A percentile compares a stretch with the other conserved stretches of the same genome.
These are phyloP conservation scores for Cladophialophora yegresii DNA, from an alignment of 2,329 filamentous ascomycete genomes.

Conservation along the genomic window DNA sequence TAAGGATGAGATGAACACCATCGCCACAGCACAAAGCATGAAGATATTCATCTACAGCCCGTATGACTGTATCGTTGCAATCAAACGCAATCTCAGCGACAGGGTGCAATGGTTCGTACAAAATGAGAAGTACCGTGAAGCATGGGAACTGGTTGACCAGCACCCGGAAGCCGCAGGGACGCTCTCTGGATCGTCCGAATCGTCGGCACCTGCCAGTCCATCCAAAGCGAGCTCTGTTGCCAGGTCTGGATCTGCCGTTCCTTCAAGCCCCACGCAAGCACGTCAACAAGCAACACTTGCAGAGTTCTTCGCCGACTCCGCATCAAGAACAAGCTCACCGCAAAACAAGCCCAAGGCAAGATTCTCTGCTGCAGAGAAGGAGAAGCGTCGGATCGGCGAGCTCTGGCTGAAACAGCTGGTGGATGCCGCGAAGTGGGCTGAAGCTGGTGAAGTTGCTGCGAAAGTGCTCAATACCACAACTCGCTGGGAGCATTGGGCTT, in stretches of 20 bases:
- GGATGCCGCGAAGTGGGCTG: conserved; percentile 69
- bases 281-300: conserved; percentile 51
- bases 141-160: conserved; percentile 85
- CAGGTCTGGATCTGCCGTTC: conserved; percentile 38
- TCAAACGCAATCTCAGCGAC: conserved; percentile 81
- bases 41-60: conserved; percentile 96
- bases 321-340: conserved; percentile 63
- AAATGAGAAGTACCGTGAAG: conserved; percentile 75
- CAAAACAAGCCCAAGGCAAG: conserved; percentile 31
- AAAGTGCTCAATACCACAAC: conserved; percentile 77
- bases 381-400: conserved; percentile 89
- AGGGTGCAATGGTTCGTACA: conserved; percentile 84
- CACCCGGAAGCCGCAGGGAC: conserved; percentile 70
- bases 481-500: conserved; percentile 95
- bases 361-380: conserved; percentile 71
- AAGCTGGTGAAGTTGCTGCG: conserved; percentile 77
- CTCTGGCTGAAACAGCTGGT: conserved; percentile 89
- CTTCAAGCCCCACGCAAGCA: conserved; percentile 38
- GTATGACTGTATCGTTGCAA: conserved; percentile 91
- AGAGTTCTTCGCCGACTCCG: conserved; percentile 74
- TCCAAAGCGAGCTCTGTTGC: conserved; percentile 36
- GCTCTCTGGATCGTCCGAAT: conserved; percentile 41
- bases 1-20: conserved; percentile 50
- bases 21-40: conserved; percentile 59
- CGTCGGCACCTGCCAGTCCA: conserved; percentile 49